Evolutionary conservation across 345 rosid species (phyloP), one percentile per base, ranked within the genome.

Genomic region (Angophora floribunda): DNA sequence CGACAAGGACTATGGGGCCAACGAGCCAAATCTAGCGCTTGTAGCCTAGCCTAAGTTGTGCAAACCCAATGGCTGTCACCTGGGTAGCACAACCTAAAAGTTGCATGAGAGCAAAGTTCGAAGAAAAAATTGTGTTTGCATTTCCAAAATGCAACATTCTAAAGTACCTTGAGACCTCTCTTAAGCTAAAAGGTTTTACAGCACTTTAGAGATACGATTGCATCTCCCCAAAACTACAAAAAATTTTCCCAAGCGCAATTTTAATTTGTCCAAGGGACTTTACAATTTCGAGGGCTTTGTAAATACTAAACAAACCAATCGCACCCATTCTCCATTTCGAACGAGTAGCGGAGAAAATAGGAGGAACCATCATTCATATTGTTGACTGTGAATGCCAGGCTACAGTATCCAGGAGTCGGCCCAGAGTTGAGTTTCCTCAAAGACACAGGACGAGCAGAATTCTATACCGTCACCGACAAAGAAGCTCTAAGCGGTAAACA

Each of bases 351-450:
- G 26, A 24, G n/a, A 22, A 57, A 59, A 28, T 59, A 59, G 14
- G 30, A 59, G 13, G n/a, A 24, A 8, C n/a, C 47, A 75, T 91
- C 3, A n/a, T 87, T 86, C 10, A 6, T 30, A 41, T 7, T 28
- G 1, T 36, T 6, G 0, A 61, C 22, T 51, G n/a, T 9, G 19
- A 75, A 22, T 11, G 13, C n/a, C 91, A 97, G 99, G 92, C 86
- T 96, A 16, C 96, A 96, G 86, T 96, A 95, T 87, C 98, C 98
- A 0, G 98, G 98, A 30, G 99, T 96, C 85, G 93, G 98, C 15
- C 99, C 99, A 1, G 97, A 96, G 86, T 87, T 95, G 78, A 96
- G 99, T 91, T 95, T 89, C 88, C 92, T 96, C 19, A 96, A 93
- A 88, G 98, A 97, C 65, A 91, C 93, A 2, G 93, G 94, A 51